Percentiles rank a stretch among this genome's conserved stretches.
These are phyloP conservation scores for Ricinus communis DNA, from an alignment of 345 rosid species.

Conservation along the genomic window DNA sequence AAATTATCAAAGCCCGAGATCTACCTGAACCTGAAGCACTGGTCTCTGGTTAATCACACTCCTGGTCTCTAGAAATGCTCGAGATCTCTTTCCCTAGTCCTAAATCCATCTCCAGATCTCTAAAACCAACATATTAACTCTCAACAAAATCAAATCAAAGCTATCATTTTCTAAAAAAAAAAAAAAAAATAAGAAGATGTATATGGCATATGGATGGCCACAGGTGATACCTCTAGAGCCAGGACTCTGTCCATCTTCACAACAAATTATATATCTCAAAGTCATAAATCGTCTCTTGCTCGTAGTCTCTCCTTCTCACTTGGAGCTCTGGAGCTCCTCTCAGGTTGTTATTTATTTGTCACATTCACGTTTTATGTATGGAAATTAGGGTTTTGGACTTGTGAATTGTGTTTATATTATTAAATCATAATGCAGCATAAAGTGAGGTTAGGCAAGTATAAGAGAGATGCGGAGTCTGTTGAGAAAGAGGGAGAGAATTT, in stretches of 20 bases:
- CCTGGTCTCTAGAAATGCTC: conserved; percentile 11
- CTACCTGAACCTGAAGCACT: not conserved
- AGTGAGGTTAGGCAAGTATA: conserved; percentile 86
- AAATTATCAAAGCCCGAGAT: not conserved
- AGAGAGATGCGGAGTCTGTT: conserved; percentile 72
- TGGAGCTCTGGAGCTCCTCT: conserved; percentile 89
- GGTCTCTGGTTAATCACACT: conserved; percentile 1
- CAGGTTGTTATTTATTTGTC: conserved; percentile 40
- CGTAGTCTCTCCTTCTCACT: conserved; percentile 71
- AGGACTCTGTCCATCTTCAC: conserved; percentile 69
- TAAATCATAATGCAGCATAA: conserved; percentile 52
- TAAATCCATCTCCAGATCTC: conserved; percentile 26
- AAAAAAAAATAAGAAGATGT: conserved; percentile 63
- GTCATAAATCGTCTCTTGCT: conserved; percentile 63
- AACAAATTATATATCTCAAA: conserved; percentile 67
- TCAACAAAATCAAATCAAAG: conserved; percentile 6
- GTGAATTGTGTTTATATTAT: conserved; percentile 1
- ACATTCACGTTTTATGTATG: not conserved
- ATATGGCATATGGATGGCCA: conserved; percentile 98
- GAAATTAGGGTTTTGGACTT: conserved; percentile 16
- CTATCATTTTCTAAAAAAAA: not conserved
- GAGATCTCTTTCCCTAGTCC: conserved; percentile 23
- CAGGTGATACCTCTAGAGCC: conserved; percentile 85
- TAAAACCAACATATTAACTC: conserved; percentile 10
- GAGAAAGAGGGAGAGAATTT: conserved; percentile 81